These are phyloP conservation scores for Nakazawaea siamensis DNA, from an alignment of 805 yeast genomes.

Conservation along the genomic window DNA sequence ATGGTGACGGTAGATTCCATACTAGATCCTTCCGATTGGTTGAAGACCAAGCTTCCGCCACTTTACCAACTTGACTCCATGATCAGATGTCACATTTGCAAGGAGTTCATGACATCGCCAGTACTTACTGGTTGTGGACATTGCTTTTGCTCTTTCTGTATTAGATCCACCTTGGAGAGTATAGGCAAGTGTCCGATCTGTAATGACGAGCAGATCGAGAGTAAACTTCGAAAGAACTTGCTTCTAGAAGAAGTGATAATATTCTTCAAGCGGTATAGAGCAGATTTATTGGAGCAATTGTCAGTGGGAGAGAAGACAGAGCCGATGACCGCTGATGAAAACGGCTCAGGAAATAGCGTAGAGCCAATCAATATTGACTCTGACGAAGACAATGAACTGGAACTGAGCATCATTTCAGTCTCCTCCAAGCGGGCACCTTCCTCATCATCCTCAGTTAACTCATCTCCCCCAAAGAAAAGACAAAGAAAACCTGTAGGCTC, in stretches of 20 bases:
- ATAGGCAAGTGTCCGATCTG: constrained; percentile 74
- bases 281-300: constrained; percentile 26
- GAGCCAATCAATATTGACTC: constrained; percentile 14
- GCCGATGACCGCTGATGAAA: constrained; percentile 16
- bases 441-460: not conserved
- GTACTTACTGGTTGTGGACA: constrained; percentile 82
- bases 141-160: constrained; percentile 83
- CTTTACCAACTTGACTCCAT: constrained; percentile 58
- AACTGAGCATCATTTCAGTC: too few species aligned
- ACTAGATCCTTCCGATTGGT: constrained; percentile 73
- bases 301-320: constrained; percentile 12
- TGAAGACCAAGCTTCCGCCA: constrained; percentile 41
- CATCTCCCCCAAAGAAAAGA: constrained; percentile 1
- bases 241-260: constrained; percentile 63
- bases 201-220: constrained; percentile 58
- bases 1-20: too few species aligned
- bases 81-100: constrained; percentile 80
- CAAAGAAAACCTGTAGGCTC: constrained; percentile 2
- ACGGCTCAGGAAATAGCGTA: not conserved
- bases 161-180: constrained; percentile 57
- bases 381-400: constrained; percentile 12
- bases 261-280: constrained; percentile 39
- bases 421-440: not conserved
- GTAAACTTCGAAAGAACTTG: constrained; percentile 57
- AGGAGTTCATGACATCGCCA: constrained; percentile 74